Evolutionary conservation across 495 filamentous ascomycete species (phyloP).

Genomic region (Neurospora sp.): DNA sequence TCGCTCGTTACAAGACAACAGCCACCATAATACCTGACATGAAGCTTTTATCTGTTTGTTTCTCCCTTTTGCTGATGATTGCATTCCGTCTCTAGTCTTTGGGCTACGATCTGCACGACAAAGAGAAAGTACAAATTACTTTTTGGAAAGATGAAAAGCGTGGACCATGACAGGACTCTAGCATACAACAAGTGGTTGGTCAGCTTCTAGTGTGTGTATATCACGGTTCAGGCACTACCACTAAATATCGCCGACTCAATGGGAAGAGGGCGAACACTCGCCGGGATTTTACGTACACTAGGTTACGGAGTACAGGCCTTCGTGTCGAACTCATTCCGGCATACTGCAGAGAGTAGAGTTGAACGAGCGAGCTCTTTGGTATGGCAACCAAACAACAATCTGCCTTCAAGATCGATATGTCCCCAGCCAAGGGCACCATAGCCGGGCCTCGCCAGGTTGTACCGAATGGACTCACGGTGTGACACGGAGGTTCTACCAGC

Average conservation of each 20-base stretch:
- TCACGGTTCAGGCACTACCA: neutral
- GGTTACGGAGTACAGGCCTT: neutral
- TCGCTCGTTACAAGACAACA: neutral
- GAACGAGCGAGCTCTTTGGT: neutral
- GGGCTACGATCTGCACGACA: neutral
- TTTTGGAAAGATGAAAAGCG: neutral
- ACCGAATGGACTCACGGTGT: neutral
- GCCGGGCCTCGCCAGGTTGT: neutral
- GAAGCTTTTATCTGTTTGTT: neutral
- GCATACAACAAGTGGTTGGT: neutral
- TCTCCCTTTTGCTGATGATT: neutral
- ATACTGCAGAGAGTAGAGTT: neutral
- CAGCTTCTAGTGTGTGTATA: neutral
- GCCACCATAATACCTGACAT: neutral
- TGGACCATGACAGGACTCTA: neutral
- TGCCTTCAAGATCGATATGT: neutral
- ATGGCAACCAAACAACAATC: neutral
- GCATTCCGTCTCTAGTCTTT: neutral
- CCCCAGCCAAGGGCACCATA: neutral
- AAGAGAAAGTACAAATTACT: neutral
- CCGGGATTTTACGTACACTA: neutral
- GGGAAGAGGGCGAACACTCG: neutral
- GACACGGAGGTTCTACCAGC: neutral
- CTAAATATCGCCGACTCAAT: neutral
- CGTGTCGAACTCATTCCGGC: neutral